Evolutionary conservation across 1,139 yeast species (phyloP), one percentile per base, ranked within the genome.

Genomic region (Saccharomyces hybrid): DNA sequence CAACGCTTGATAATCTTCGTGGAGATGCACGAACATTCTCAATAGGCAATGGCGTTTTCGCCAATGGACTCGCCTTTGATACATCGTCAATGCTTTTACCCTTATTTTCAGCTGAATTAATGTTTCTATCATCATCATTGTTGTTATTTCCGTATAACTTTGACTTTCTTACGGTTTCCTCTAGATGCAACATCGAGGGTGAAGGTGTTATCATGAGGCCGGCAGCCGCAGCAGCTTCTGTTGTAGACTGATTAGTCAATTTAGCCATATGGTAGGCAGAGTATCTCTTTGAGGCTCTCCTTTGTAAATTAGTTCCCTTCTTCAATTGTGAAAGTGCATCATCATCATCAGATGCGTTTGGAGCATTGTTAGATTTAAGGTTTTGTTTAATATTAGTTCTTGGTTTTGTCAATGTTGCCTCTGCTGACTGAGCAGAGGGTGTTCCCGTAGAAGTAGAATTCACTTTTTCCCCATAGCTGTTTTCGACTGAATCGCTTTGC

Each of bases 211-310:
- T 52, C 1, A 63, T 60, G 27, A 55, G 55, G n/a, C 59, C 57
- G 1, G 71, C 70, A 2, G 71, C 63, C 8, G 70, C 72, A 1
- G 70, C 70, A 2, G 76, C 78, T 11, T 64, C 68, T 11, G 60
- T 54, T 2, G 65, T 58, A 4, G 76, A 73, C 60, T 73, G 76
- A 60, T 81, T 83, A 0, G 90, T 78, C 26, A 88, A 76, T 63
- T 86, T 88, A 1, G 96, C 91, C 71, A 86, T 87, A 66, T 93
- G 98, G 60, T 90, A 93, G 0, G 97, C 97, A 27, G 97, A 88
- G 66, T 86, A 93, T 57, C 99, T 75, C 54, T 70, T 70, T 3
- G 97, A 90, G 0, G 99, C 99, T 57, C 97, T 79, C 60, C 99
- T 78, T 71, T 87, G 96, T 48, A 93, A 73, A 1, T 87, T 86